Evolutionary conservation across 345 rosid species (phyloP).

Genomic region (Ceriops tagal): DNA sequence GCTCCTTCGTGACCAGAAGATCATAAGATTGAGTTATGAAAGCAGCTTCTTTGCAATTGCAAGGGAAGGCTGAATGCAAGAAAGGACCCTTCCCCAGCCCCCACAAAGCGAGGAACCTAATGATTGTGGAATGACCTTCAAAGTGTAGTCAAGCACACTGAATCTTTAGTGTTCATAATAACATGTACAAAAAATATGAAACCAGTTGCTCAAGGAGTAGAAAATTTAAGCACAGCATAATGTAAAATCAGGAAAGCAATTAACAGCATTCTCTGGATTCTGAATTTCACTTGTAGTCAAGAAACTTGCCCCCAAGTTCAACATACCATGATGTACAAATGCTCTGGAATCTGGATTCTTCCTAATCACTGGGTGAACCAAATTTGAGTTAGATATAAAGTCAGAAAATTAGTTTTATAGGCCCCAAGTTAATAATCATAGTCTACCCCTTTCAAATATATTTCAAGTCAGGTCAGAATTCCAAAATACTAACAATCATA

Average conservation of each 20-base stretch:
- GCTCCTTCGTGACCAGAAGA: no score
- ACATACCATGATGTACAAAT: background rate
- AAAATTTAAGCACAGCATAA: background rate
- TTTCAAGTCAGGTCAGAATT: no score
- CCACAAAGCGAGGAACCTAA: no score
- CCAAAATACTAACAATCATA: no score
- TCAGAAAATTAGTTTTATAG: background rate
- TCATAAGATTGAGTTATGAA: no score
- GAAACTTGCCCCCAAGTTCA: background rate
- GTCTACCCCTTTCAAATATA: no score
- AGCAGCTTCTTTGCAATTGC: no score
- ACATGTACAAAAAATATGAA: background rate
- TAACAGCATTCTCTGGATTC: background rate
- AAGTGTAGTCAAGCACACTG: background rate
- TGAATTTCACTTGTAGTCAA: background rate
- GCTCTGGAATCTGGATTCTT: background rate
- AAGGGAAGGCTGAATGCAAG: no score
- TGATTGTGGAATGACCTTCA: background rate
- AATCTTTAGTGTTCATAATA: background rate
- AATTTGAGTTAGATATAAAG: background rate
- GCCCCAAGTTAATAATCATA: no score
- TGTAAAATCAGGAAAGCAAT: background rate
- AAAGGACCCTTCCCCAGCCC: no score
- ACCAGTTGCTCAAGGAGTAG: background rate
- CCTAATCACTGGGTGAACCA: background rate